Percentiles rank a stretch among this genome's conserved stretches.
These are phyloP conservation scores for Solanum piurae DNA, from an alignment of 257 asterid genomes.

Conservation along the genomic window DNA sequence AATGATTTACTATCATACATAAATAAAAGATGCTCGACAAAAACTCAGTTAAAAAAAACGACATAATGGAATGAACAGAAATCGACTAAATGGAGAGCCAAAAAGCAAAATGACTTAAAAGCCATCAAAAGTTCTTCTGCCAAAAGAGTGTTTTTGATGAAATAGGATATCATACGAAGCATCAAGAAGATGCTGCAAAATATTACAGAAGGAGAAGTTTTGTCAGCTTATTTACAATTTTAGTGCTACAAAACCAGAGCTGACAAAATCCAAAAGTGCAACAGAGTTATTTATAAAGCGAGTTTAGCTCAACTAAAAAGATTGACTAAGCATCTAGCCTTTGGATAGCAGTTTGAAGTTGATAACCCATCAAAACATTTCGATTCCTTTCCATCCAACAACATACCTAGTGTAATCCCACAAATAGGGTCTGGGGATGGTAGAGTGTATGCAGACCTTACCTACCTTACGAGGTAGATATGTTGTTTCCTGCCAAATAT, in stretches of 20 bases:
- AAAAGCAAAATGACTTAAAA: not conserved
- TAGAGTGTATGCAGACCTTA: too few relatives aligned
- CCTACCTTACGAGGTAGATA: too few relatives aligned
- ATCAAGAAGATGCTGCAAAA: not conserved
- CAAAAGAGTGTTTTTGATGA: not conserved
- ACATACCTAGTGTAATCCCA: too few relatives aligned
- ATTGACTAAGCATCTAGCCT: not conserved
- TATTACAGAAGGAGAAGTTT: not conserved
- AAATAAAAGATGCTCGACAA: not conserved
- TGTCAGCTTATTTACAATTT: not conserved
- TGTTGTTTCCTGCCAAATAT: too few relatives aligned
- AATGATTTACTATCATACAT: not conserved
- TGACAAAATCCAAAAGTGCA: not conserved
- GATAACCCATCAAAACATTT: not conserved
- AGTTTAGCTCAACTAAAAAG: not conserved
- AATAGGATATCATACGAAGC: not conserved
- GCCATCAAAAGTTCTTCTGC: not conserved
- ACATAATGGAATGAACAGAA: not conserved
- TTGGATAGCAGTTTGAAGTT: not conserved
- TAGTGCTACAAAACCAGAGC: not conserved
- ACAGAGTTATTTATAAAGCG: not conserved
- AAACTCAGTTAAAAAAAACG: not conserved
- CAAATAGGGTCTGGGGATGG: too few relatives aligned
- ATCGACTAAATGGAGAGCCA: not conserved
- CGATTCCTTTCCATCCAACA: not conserved